Base-by-base conservation (phyloP, 805 yeast genomes). In the Millerozyma miso region DNA sequence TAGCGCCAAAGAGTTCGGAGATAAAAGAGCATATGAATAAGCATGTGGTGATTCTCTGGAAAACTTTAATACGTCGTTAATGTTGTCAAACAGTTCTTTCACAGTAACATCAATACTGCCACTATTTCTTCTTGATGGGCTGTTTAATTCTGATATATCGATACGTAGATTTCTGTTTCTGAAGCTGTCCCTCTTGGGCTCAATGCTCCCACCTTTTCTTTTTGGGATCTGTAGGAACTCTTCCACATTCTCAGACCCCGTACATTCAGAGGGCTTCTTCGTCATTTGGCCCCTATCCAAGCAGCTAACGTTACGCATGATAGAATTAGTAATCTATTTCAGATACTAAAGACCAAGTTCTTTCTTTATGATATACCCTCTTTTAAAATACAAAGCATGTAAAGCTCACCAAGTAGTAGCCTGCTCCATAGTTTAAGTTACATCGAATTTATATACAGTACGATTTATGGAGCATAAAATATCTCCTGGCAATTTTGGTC, bases 41-140 rank as follows among this genome's bases (percentile, higher is more conserved):
- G 95, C 85, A 58, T 85, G 90, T 1, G 93, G 79, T 10, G 93
- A 85, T 51, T 85, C 89, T 19, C 81, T 79, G 4, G 91, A 88
- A 55, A 87, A 83, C 47, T 72, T 75, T 33, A 81, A 57, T 15
- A 85, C 69, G 42, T 82, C 74, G 15, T 47, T 40, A 17, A 44
- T 32, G 26, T 35, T 39, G 19, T 35, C 26, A 16, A 37, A 31
- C 12, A 33, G 39, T 19, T 42, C 45, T 29, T 29, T 42, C 32
- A n/a, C 18, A 10, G 39, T 32, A 8, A 37, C 31, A 37, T 23
- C 4, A 26, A 18, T 7, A 19, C 17, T 26, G 39, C 10, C 13
- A 3, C 39, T 31, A 29, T 16, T 29, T 13, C 26, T 19, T 15
- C 20, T 35, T 18, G 13, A 20, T 7, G 29, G 10, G 10, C 10